Evolutionary conservation across 2,329 filamentous ascomycete species (phyloP), one percentile per base, ranked within the genome.

Genomic region (Aspergillus nomiae): DNA sequence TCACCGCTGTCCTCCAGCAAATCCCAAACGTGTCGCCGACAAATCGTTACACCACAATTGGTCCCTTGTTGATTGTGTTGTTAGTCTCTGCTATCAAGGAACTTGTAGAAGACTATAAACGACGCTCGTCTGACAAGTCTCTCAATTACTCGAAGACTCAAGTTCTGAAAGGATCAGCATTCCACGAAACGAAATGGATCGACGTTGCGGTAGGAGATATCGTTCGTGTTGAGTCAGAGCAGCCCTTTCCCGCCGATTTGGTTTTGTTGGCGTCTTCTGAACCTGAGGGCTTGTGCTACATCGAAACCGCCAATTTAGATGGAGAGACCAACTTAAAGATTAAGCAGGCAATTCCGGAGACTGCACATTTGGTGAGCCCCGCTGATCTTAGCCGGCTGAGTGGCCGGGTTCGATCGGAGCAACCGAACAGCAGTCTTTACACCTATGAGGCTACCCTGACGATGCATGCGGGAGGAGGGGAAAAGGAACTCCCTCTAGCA

Each of bases 301-400:
- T 99, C 74, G 95, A 99, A 81, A 99, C 95, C 2, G 94, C 95
- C 28, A 99, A 99, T 75, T 83, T 99, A 63, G 95, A 99, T 72
- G 95, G 95, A 70, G 95, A 99, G 80, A 99, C 95, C 24, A 99
- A 99, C 76, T 82, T 99, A 70, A 99, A 99, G 81, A 97, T 99
- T 81, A 99, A 99, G 81, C 95, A 99, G 81, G 94, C 89, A 2
- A 89, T 97, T 59, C 94, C 95, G 0, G 95, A 99, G 81, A 99
- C 95, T 0, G 89, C 91, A 16, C 85, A 90, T 64, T 84, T 97
- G 74, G 93, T 99, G 63, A 97, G 92, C 74, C 88, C 93, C 21
- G 89, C 86, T 67, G 94, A 98, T 71, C 83, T 99, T 65, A 92
- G 92, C 74, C 86, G 94, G 65, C 81, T 99, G 4, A 91, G 92